phyloP scores from a whole-genome alignment of 2,329 filamentous ascomycete genomes.

The Cladophialophora chaetospira region DNA sequence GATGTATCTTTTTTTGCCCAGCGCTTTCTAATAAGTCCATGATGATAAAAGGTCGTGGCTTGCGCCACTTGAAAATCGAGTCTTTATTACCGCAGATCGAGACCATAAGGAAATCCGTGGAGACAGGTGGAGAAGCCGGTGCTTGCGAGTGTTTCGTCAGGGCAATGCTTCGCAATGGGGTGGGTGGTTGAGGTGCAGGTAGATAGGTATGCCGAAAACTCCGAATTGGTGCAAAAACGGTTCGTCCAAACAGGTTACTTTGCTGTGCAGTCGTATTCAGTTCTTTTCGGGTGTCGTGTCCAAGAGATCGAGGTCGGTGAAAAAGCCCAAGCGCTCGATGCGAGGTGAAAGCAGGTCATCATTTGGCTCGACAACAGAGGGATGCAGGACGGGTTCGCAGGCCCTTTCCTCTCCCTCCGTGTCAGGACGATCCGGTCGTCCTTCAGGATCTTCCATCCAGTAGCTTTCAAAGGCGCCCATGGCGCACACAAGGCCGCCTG shows the following conservation, averaged over 20 bases:
- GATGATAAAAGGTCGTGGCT: conserved; percentile 16
- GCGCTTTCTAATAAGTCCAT: conserved; percentile 6
- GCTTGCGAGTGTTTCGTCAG: too few species aligned
- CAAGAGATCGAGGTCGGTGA: conserved; percentile 31
- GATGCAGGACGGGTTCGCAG: conserved; percentile 37
- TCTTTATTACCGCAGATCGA: conserved; percentile 7
- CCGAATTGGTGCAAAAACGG: too few species aligned
- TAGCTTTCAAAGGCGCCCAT: conserved; percentile 74
- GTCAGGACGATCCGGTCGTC: conserved; percentile 45
- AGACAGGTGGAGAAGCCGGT: background rate
- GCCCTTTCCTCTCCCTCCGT: conserved; percentile 43
- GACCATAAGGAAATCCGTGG: background rate
- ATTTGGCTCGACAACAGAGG: conserved; percentile 28
- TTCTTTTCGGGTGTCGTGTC: conserved; percentile 16
- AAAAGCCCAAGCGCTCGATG: conserved; percentile 13
- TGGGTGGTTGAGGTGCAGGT: background rate
- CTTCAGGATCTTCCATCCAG: conserved; percentile 68
- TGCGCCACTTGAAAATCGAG: conserved; percentile 15
- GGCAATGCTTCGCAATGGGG: too few species aligned
- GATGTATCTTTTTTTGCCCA: conserved; percentile 5
- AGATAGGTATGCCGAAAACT: too few species aligned
- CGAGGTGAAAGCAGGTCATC: conserved; percentile 16
- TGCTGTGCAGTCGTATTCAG: conserved; percentile 9
- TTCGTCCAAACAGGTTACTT: too few species aligned
- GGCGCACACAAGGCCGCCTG: conserved; percentile 73